Percentiles rank a stretch among this genome's conserved stretches.
Evolutionary conservation across 2,329 filamentous ascomycete species (phyloP).

Genomic region (Aureobasidium sp.): DNA sequence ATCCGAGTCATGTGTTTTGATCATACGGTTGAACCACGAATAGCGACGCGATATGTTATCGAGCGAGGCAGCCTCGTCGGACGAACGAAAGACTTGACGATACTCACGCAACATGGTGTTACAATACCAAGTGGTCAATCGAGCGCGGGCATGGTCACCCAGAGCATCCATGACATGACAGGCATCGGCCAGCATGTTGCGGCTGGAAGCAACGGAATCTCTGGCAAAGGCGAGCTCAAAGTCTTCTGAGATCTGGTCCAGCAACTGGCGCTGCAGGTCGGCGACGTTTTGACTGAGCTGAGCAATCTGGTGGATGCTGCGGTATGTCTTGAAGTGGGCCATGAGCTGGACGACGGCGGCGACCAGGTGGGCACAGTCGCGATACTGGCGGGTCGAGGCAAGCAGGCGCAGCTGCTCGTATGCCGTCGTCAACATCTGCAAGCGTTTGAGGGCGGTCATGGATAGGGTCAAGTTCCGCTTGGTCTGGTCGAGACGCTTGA

Average conservation of each 20-base stretch:
- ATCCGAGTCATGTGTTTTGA: conserved; percentile 93
- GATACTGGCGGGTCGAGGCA: conserved; percentile 80
- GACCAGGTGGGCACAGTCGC: conserved; percentile 86
- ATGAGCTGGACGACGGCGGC: conserved; percentile 96
- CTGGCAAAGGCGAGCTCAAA: conserved; percentile 94
- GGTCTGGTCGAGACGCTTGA: conserved; percentile 92
- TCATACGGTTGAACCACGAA: conserved; percentile 91
- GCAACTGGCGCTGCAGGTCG: conserved; percentile 81
- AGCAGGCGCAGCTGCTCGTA: conserved; percentile 88
- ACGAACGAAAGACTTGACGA: conserved; percentile 88
- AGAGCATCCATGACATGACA: conserved; percentile 93
- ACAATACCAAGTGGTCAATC: conserved; percentile 93
- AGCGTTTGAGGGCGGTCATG: conserved; percentile 93
- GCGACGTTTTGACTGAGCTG: conserved; percentile 86
- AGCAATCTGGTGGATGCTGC: conserved; percentile 96
- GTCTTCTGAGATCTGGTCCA: conserved; percentile 98
- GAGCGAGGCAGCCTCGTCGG: conserved; percentile 89
- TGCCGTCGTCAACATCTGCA: conserved; percentile 99
- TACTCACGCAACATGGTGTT: conserved; percentile 96
- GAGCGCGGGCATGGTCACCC: conserved; percentile 73
- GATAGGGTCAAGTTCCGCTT: conserved; percentile 94
- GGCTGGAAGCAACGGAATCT: conserved; percentile 66
- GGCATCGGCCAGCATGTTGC: conserved; percentile 70
- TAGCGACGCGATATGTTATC: conserved; percentile 96
- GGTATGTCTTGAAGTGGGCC: conserved; percentile 96